Evolutionary conservation across 2,329 filamentous ascomycete genomes (phyloP), one percentile per base, ranked within the genome.

Genomic region (Byssochlamys sp.): DNA sequence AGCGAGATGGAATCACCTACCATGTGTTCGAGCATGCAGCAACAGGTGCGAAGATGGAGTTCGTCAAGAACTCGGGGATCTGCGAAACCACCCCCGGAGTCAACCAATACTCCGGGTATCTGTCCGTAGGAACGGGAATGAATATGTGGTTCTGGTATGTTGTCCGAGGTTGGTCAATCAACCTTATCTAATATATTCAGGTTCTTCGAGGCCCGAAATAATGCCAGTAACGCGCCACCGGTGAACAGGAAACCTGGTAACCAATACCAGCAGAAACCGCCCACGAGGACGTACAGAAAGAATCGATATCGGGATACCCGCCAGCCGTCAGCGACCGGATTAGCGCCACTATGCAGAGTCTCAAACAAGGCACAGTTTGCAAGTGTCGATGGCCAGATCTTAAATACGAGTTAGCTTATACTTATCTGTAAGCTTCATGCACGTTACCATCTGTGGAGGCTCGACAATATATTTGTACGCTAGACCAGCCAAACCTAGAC

Each of bases 171-270:
- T 14, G n/a, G 35, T 7, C 19, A 24, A 45, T n/a, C 4, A n/a
- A n/a, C n/a, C 7, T 9, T 14, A 45, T 45, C 39, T 45, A 45
- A 45, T 45, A 45, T 19, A 4, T 75, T 75, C 62, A 80, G 79
- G 78, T 83, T 82, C 65, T 77, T 83, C 63, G 79, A 82, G 62
- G 74, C 81, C 9, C 71, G 78, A n/a, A 71, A 77, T 27, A 70
- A 73, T 61, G 71, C 80, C 5, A 63, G 68, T 5, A 77, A 73
- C 11, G n/a, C n/a, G n/a, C n/a, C n/a, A 5, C 61, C 67, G 5
- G 66, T 67, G 14, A 69, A 69, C 11, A 71, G 61, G 54, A 66
- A 69, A 1, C 66, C 66, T 1, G 68, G 68, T 2, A 71, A 55
- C 67, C 67, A 69, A 28, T 66, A 65, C 60, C 64, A 66, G 55